Evolutionary conservation across 2,329 filamentous ascomycete species (phyloP).

Genomic region (Ophiostoma perfectum): DNA sequence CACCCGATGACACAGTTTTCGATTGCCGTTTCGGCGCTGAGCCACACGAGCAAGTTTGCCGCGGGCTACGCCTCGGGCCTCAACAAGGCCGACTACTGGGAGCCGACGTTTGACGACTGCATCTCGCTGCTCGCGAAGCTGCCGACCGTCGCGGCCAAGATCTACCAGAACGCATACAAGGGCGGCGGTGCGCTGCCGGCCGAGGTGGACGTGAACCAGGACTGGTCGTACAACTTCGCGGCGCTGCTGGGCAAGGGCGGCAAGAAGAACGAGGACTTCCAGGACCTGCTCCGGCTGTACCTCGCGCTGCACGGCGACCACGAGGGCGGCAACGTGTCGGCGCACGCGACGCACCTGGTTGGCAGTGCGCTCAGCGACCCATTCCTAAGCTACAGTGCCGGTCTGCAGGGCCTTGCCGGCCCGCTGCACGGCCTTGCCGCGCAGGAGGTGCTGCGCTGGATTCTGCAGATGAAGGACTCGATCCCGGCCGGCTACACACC

Average conservation of each 20-base stretch:
- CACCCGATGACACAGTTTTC: conserved; percentile 99
- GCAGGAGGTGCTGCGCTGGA: conserved; percentile 95
- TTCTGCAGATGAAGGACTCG: conserved; percentile 86
- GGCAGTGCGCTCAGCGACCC: conserved; percentile 91
- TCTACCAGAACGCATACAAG: conserved; percentile 87
- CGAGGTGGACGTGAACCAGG: conserved; percentile 73
- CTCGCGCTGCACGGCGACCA: conserved; percentile 96
- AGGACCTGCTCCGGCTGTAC: conserved; percentile 89
- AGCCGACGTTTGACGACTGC: conserved; percentile 92
- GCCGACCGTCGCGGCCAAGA: conserved; percentile 92
- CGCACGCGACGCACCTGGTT: conserved; percentile 90
- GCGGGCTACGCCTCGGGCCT: conserved; percentile 87
- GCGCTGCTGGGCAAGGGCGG: conserved; percentile 90
- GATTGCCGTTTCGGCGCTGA: conserved; percentile 90
- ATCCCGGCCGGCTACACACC: conserved; percentile 75
- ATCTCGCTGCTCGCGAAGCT: conserved; percentile 94
- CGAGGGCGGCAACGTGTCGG: conserved; percentile 96
- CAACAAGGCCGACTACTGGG: conserved; percentile 97
- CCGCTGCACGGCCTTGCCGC: conserved; percentile 86
- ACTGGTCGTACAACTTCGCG: conserved; percentile 99
- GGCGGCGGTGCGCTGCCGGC: conserved; percentile 68
- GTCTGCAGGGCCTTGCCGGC: conserved; percentile 91
- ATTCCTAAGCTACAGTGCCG: conserved; percentile 92
- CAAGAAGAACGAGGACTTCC: conserved; percentile 85
- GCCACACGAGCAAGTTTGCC: conserved; percentile 89